Percentiles rank a stretch among this genome's conserved stretches.
Evolutionary conservation across 805 yeast genomes (phyloP).

Genomic region (Saturnispora hagleri): DNA sequence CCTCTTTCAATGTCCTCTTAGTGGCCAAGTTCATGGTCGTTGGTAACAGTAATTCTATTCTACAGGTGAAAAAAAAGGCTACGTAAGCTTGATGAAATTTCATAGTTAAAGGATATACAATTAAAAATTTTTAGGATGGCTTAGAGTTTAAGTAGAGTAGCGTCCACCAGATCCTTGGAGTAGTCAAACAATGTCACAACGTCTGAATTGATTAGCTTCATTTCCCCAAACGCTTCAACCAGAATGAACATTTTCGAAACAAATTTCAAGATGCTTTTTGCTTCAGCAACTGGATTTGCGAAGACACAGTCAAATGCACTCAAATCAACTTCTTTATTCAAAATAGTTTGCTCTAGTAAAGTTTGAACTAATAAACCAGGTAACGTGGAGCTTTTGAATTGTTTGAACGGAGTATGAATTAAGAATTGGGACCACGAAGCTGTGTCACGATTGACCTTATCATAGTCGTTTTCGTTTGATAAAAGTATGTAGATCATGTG

Average conservation of each 20-base stretch:
- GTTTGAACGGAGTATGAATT: slow-evolving; percentile 51
- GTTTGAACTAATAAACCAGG: slow-evolving; percentile 52
- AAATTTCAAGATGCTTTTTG: slow-evolving; percentile 18
- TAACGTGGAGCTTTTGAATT: slow-evolving; percentile 45
- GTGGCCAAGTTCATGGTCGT: neutral
- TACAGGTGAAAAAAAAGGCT: neutral
- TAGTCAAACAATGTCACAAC: slow-evolving; percentile 7
- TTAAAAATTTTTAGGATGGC: neutral
- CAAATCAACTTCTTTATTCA: slow-evolving; percentile 12
- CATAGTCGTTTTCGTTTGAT: slow-evolving; percentile 41
- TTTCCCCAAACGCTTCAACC: slow-evolving; percentile 14
- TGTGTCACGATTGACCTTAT: slow-evolving; percentile 38
- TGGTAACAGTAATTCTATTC: neutral
- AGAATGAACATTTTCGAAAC: slow-evolving; percentile 19
- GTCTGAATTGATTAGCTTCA: slow-evolving; percentile 13
- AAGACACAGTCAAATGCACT: slow-evolving; percentile 13
- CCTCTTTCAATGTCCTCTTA: slow-evolving; percentile 4
- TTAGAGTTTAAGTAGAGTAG: neutral
- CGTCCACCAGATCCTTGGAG: slow-evolving; percentile 5
- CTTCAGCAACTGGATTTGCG: slow-evolving; percentile 17
- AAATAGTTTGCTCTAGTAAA: slow-evolving; percentile 32
- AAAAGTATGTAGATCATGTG: slow-evolving; percentile 41
- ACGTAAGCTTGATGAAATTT: neutral
- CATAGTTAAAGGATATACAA: slow-evolving; percentile 1
- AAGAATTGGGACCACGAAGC: slow-evolving; percentile 53